Base-by-base conservation (phyloP, 1,139 yeast genomes). In the Pichia sp. region DNA sequence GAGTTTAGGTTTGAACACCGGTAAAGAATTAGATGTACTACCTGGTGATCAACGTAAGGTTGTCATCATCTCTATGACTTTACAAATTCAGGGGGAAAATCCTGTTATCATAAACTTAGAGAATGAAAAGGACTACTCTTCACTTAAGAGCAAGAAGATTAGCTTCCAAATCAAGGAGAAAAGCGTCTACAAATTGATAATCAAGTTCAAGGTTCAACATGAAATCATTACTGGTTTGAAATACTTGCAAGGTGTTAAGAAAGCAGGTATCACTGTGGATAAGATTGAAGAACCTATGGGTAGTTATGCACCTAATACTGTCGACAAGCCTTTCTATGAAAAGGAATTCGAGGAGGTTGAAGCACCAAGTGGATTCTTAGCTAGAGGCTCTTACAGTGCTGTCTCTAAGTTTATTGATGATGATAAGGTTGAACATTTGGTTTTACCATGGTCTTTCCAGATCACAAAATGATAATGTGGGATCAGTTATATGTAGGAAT, bases 321-420 rank as follows among this genome's bases (percentile, higher is more conserved):
- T 64, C 40, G 85, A 75, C 32, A 85, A 80, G 55, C 95, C 94
- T 9, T 79, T 58, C 52, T 87, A 88, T 59, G 91, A 79, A 55
- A 84, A 77, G 47, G 68, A 68, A 30, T 70, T 87, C 46, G 74
- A 80, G n/a, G 93, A 80, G 54, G 88, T 84, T 42, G 95, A 86
- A 59, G 96, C 96, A 13, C 97, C 97, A 26, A 71, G 85, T 34
- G 96, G 96, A 2, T 62, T 87, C 60, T 62, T 88, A 48, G 95
- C 94, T 3, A 74, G 96, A 60, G 96, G 96, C 32, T 69, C 74
- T 39, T 88, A 85, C 62, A 73, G 79, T 34, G 94, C 94, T 16
- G 68, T 74, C 28, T 78, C 94, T 19, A 83, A 81, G 59, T 87
- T 87, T 53, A 69, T 84, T 34, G 96, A 88, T 54, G 96, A 88